Base-by-base conservation (phyloP, 176 grass and related monocot genomes). In the Metroxylon sagu region DNA sequence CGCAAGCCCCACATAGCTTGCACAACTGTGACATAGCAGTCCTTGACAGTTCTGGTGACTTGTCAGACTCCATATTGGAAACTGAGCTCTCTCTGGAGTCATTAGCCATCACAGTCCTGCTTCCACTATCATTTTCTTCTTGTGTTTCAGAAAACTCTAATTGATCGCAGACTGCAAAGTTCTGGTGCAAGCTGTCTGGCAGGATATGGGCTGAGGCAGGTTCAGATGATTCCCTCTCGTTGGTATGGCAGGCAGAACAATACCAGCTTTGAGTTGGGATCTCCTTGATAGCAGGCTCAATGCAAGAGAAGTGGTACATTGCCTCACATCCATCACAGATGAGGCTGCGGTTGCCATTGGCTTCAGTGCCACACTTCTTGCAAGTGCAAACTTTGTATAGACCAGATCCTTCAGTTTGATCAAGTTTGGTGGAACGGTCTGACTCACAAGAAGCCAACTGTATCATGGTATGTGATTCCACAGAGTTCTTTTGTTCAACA, bases 251-350 rank as follows among this genome's bases (percentile, higher is more conserved):
- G 51, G 70, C 59, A 59, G 79, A 60, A 60, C 93, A 98, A 61
- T 76, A 85, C 92, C 92, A 97, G 64, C 26, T 80, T 54, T 31
- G 69, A 35, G 71, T 74, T 19, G 84, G 84, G 49, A 83, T 68
- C 55, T 73, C 68, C 59, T 70, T 75, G 28, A 92, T 39, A 29
- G 71, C 49, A 61, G 77, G 81, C 64, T 77, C 73, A 10, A 91
- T 75, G 64, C 93, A 98, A 3, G 79, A 79, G 72, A 98, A 71
- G 75, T 92, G 93, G 70, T 85, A 92, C 10, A 56, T 49, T 14
- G 78, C 77, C 60, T 98, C 81, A 65, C 93, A 92, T 59, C 70
- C 57, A 83, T 88, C 84, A 49, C 88, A 98, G 23, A 92, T 85
- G 69, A 98, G 82, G 65, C 81, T 79, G 54, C 71, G 63, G 54